These are phyloP conservation scores for Neurospora tetraspora DNA, from an alignment of 495 filamentous ascomycete genomes.

Conservation along the genomic window DNA sequence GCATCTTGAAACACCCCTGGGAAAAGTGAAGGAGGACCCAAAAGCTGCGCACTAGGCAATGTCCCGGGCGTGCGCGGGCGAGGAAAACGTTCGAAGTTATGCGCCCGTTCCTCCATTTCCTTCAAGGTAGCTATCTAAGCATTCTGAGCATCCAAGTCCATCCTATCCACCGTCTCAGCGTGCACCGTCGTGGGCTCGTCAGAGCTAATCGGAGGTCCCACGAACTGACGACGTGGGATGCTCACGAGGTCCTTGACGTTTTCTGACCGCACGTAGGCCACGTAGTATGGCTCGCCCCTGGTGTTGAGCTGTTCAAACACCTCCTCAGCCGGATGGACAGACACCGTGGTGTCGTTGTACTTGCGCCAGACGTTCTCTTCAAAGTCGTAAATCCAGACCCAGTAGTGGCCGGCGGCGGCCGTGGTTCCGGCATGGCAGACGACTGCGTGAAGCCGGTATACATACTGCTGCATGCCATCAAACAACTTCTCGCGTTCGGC, in stretches of 20 bases:
- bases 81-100: neutral
- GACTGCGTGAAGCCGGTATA: conserved; percentile 82
- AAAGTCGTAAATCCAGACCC: conserved; percentile 93
- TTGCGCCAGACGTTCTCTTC: conserved; percentile 71
- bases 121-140: neutral
- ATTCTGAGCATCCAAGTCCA: neutral
- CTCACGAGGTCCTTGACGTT: conserved; percentile 53
- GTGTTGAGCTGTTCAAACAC: conserved; percentile 56
- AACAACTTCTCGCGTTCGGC: conserved; percentile 53
- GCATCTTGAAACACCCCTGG: neutral
- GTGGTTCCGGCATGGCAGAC: conserved; percentile 72
- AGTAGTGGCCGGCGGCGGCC: conserved; percentile 74
- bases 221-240: conserved; percentile 23
- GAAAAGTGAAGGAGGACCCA: neutral
- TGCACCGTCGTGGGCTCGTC: neutral
- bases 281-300: conserved; percentile 73
- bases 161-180: neutral
- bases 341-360: conserved; percentile 85
- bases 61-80: neutral
- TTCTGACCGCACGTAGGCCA: conserved; percentile 68
- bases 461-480: conserved; percentile 42
- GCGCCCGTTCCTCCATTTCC: neutral
- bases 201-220: neutral
- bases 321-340: conserved; percentile 44
- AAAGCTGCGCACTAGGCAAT: neutral